Percentiles rank a stretch among this genome's conserved stretches.
phyloP scores from a whole-genome alignment of 306 rosid species.

The Trichosanthes cucumerina region DNA sequence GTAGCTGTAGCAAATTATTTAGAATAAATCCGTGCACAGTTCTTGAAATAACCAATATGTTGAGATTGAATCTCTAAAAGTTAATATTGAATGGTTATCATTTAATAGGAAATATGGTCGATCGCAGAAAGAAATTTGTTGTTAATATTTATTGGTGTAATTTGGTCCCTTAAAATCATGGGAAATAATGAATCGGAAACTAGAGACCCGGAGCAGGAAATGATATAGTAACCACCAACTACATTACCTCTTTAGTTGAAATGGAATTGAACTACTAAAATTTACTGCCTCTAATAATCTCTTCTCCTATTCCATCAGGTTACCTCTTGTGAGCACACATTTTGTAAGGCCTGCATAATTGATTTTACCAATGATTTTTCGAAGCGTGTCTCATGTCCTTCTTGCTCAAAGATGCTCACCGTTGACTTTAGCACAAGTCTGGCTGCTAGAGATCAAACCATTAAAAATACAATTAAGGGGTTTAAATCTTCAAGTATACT shows the following conservation, averaged over 20 bases:
- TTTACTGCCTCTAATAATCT: neutral
- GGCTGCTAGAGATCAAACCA: constrained; percentile 25
- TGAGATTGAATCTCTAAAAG: neutral
- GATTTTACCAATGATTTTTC: constrained; percentile 48
- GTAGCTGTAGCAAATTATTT: neutral
- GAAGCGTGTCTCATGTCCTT: constrained; percentile 63
- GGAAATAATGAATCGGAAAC: neutral
- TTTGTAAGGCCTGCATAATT: constrained; percentile 74
- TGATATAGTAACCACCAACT: neutral
- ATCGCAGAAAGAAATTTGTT: neutral
- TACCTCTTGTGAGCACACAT: constrained; percentile 68
- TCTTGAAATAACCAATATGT: neutral
- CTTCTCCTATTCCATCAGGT: constrained; percentile 40
- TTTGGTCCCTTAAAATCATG: neutral
- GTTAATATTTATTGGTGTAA: neutral
- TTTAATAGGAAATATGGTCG: neutral
- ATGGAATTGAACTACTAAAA: neutral
- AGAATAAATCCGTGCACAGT: neutral
- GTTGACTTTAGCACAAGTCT: constrained; percentile 51
- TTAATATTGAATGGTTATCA: neutral
- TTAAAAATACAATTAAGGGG: constrained; percentile 62
- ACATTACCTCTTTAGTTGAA: neutral
- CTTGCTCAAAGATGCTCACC: constrained; percentile 69
- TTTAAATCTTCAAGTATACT: constrained; percentile 78
- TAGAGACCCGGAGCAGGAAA: neutral